Evolutionary conservation across 768 basidiomycete genomes (phyloP), one percentile per base, ranked within the genome.

Genomic region (Candolleomyces eurysporus): DNA sequence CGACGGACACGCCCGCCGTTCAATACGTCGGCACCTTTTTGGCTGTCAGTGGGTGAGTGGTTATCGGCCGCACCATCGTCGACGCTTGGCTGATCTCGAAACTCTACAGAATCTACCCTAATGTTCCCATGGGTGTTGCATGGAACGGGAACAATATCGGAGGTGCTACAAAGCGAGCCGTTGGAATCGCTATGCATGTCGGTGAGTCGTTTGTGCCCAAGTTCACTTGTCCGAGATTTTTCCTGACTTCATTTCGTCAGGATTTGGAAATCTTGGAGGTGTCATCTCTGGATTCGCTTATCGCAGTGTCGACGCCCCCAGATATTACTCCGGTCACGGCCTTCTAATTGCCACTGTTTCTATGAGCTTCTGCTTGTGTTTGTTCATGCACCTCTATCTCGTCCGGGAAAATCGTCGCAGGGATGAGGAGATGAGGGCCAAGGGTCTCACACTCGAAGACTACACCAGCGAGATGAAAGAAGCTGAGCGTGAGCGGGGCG

Each of bases 111-210:
- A 72, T 74, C 22, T 74, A 72, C 55, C 73, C 73, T 46, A 72
- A 72, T 36, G 70, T 72, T 48, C 67, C 72, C 31, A 69, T 68
- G 68, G 70, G 69, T 58, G 71, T 74, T 30, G 70, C 73, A 4
- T 74, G 73, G 73, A 74, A 72, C 50, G 71, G 73, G 31, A 74
- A 74, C 60, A 72, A 72, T 61, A 72, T 74, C 53, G 73, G 73
- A 16, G 73, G 73, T 13, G 62, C 71, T 19, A 74, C 72, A 36
- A 74, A 72, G 53, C 69, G 73, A 11, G 73, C 73, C 58, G 72
- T 74, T 42, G 73, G 72, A 61, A 72, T 74, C 61, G 73, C 72
- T 13, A 72, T 74, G 72, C 72, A 72, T 39, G 71, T 74, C 36
- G 73, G 71, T 71, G 57, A 58, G 71, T 67, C 11, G 36, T 36